Base-by-base conservation (phyloP, 2,329 filamentous ascomycete species). In the Zymoseptoria tritici region DNA sequence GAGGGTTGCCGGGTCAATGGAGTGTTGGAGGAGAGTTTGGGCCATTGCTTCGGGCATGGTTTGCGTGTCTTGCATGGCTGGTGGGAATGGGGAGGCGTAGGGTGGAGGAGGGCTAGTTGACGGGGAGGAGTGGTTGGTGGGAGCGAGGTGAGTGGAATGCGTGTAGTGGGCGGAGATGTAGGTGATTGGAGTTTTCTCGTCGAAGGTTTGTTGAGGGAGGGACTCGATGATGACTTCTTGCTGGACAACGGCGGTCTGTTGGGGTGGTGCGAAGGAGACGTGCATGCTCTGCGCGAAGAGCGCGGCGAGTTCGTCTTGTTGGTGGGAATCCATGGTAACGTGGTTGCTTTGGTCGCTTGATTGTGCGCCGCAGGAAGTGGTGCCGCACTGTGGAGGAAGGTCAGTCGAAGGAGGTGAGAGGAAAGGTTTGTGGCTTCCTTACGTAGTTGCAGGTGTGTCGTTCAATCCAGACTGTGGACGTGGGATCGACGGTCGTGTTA, bases 101-200 rank as follows among this genome's bases (percentile, higher is more conserved):
- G 67, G 67, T 24, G 70, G 70, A 4, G 70, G 70, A 4, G 70
- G 70, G 57, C 67, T 70, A 24, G 62, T 60, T 9, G 70, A 67
- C 8, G 70, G 69, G 57, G 72, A 61, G 64, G 71, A 54, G 67
- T 68, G 52, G 20, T 75, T 73, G 57, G 79, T 29, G 26, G 26
- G 26, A 29, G 26, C 26, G 26, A 29, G 26, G 26, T 95, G 90
- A 52, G 87, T 79, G 8, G 90, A 91, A 71, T 92, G 90, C 64
- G 88, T 87, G 74, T 96, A 96, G 74, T 96, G 91, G 70, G 90
- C 87, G 9, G 89, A 89, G 24, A 89, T 84, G 77, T 94, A 95
- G 63, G 83, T 79, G 63, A 90, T 86, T 21, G 80, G 76, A 57
- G 79, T 22, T 46, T 56, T 56, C 59, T 64, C 61, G 52, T 65